phyloP scores from a whole-genome alignment of 306 rosid genomes.

The Gleditsia sinensis region DNA sequence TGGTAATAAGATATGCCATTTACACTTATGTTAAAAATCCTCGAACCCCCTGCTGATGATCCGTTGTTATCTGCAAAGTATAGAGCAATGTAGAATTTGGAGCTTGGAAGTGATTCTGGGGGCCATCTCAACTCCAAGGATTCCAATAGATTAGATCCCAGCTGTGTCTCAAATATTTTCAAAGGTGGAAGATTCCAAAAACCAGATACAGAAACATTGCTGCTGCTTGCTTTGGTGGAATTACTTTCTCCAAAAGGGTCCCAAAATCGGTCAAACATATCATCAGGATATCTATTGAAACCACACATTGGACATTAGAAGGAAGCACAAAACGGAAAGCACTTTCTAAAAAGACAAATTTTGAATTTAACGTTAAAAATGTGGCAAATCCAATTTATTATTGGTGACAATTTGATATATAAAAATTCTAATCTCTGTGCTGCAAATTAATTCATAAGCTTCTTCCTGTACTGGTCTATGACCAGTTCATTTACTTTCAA shows the following conservation, averaged over 20 bases:
- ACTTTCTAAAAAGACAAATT: background rate
- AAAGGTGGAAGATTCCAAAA: constrained; percentile 89
- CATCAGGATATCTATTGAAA: constrained; percentile 76
- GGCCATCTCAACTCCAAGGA: constrained; percentile 77
- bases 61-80: constrained; percentile 68
- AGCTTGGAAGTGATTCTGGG: constrained; percentile 47
- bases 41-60: constrained; percentile 37
- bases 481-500: background rate
- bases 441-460: constrained; percentile 21
- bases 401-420: background rate
- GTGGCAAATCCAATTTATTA: background rate
- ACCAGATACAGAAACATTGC: constrained; percentile 64
- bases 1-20: constrained; percentile 64
- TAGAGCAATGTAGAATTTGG: constrained; percentile 68
- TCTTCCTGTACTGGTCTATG: background rate
- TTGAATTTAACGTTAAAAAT: background rate
- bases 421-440: constrained; percentile 4
- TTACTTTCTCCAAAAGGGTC: constrained; percentile 49
- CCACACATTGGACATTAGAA: constrained; percentile 13
- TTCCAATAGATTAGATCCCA: constrained; percentile 48
- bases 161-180: constrained; percentile 61
- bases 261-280: constrained; percentile 83
- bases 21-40: constrained; percentile 58
- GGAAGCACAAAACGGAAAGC: background rate
- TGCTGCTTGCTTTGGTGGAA: constrained; percentile 41